Conservation (phyloP, 2,329 filamentous ascomycete species). For the Lachnellula subtilissima region DNA sequence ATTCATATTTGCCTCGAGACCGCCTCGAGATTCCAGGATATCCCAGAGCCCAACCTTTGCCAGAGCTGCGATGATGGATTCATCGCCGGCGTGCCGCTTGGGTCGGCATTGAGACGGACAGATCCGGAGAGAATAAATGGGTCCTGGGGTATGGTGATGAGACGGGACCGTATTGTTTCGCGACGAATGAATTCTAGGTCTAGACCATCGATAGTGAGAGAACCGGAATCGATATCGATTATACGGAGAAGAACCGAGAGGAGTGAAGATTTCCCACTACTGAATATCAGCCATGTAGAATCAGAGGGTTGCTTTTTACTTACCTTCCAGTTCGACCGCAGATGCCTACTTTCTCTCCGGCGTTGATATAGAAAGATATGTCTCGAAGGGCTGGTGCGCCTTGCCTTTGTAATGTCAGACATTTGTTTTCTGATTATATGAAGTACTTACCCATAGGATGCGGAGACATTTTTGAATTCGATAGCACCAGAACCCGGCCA, state of each 20-base stretch:
- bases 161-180: conserved; percentile 37
- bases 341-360: conserved; percentile 46
- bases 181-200: neutral
- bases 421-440: neutral
- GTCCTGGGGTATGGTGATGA: conserved; percentile 94
- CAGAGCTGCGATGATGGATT: conserved; percentile 77
- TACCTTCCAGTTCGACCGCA: conserved; percentile 41
- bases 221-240: conserved; percentile 69
- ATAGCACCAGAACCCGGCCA: conserved; percentile 22
- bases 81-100: conserved; percentile 34
- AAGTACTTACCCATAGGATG: conserved; percentile 18
- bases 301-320: conserved; percentile 46
- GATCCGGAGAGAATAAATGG: conserved; percentile 72
- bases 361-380: conserved; percentile 40
- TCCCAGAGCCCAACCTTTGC: conserved; percentile 58
- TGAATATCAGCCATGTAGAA: conserved; percentile 41
- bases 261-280: conserved; percentile 38
- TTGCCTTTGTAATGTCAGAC: neutral
- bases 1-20: conserved; percentile 11
- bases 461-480: conserved; percentile 20
- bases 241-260: conserved; percentile 37
- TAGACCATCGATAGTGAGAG: conserved; percentile 37
- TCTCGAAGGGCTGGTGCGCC: conserved; percentile 22
- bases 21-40: conserved; percentile 38
- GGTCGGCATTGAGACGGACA: conserved; percentile 35